phyloP scores from a whole-genome alignment of 495 filamentous ascomycete species.

The Trichocladium antarcticum region DNA sequence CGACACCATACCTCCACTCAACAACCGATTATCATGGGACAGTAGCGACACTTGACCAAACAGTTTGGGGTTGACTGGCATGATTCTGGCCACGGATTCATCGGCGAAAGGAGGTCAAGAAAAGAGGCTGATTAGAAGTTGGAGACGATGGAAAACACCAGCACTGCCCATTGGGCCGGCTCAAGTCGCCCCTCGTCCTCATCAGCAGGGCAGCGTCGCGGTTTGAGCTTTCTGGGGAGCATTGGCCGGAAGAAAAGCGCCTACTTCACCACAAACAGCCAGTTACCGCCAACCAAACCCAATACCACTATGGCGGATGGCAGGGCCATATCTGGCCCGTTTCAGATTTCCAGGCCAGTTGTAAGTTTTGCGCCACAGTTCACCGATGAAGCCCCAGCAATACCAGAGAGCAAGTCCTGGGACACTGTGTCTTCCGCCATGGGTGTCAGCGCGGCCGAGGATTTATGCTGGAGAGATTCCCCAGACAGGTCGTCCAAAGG shows the following conservation, averaged over 20 bases:
- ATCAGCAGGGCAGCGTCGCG: slow-evolving; percentile 21
- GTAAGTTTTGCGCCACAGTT: background rate
- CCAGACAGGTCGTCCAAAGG: slow-evolving; percentile 15
- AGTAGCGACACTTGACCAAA: too few relatives aligned
- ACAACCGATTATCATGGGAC: too few relatives aligned
- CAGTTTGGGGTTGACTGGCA: too few relatives aligned
- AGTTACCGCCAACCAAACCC: slow-evolving; percentile 7
- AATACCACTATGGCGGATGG: too few relatives aligned
- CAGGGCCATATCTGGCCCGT: too few relatives aligned
- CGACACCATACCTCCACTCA: too few relatives aligned
- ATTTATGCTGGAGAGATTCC: background rate
- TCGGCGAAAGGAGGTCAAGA: slow-evolving; percentile 31
- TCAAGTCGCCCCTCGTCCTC: slow-evolving; percentile 15
- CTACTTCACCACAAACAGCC: slow-evolving; percentile 14
- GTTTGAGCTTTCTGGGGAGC: slow-evolving; percentile 25
- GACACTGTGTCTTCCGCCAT: background rate
- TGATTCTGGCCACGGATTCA: too few relatives aligned
- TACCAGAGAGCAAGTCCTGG: background rate
- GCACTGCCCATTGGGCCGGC: slow-evolving; percentile 19
- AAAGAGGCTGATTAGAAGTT: slow-evolving; percentile 27
- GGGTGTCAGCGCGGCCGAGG: background rate
- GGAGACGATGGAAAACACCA: slow-evolving; percentile 24
- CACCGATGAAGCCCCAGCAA: background rate
- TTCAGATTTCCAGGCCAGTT: background rate
- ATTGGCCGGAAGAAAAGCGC: slow-evolving; percentile 18